Conservation (phyloP, 106 monocot genomes). For the Triglochin maritima region DNA sequence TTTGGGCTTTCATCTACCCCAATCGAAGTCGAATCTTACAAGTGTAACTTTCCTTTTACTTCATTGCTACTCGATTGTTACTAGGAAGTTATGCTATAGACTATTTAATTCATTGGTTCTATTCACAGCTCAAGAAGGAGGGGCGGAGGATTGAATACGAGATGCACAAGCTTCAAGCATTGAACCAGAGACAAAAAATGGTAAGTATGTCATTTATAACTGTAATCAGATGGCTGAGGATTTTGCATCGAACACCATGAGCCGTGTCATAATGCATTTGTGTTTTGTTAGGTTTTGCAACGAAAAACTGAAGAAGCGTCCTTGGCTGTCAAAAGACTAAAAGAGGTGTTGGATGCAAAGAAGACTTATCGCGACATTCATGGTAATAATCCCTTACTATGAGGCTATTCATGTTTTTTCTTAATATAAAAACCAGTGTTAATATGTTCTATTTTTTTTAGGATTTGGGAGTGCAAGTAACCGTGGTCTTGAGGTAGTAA, state of each 20-base stretch:
- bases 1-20: too few relatives aligned
- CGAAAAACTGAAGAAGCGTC: constrained; percentile 96
- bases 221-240: not conserved
- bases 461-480: not conserved
- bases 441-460: not conserved
- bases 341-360: constrained; percentile 76
- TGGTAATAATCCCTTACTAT: constrained; percentile 4
- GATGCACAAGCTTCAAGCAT: constrained; percentile 87
- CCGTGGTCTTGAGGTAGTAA: constrained; percentile 1
- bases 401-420: not conserved
- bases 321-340: constrained; percentile 71
- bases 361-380: constrained; percentile 50
- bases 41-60: too few relatives aligned
- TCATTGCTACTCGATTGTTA: too few relatives aligned
- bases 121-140: constrained; percentile 85
- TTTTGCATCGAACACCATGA: not conserved
- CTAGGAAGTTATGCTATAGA: too few relatives aligned
- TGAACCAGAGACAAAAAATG: constrained; percentile 98
- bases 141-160: constrained; percentile 92
- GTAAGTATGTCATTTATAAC: constrained; percentile 17
- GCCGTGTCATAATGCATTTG: not conserved
- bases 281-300: constrained; percentile 63
- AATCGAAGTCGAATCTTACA: too few relatives aligned
- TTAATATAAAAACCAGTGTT: not conserved
- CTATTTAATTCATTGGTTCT: not conserved